Evolutionary conservation across 2,329 filamentous ascomycete genomes (phyloP).

Genomic region (Fonsecaea multimorphosa): DNA sequence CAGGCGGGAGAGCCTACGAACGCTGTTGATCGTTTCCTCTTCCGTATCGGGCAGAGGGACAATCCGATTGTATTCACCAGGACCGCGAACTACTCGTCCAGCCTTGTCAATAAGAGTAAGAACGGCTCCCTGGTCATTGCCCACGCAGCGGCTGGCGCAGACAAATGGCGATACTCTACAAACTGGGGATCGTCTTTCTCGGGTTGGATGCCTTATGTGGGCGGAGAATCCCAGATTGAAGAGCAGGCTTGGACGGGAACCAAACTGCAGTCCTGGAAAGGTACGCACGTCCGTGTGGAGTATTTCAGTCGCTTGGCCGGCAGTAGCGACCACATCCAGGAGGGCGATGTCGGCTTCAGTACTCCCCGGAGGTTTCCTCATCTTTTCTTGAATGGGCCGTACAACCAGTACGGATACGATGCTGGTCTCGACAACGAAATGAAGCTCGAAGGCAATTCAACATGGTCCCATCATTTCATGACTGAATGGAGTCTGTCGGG

Average conservation of each 20-base stretch:
- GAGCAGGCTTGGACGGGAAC: constrained; percentile 65
- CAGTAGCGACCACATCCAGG: constrained; percentile 65
- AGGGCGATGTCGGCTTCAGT: constrained; percentile 60
- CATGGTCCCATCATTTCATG: constrained; percentile 67
- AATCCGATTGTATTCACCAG: constrained; percentile 66
- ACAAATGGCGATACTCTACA: constrained; percentile 67
- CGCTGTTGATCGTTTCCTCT: constrained; percentile 65
- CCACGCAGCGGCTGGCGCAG: constrained; percentile 67
- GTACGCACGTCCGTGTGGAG: constrained; percentile 67
- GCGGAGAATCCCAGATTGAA: constrained; percentile 57
- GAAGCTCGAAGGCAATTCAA: constrained; percentile 55
- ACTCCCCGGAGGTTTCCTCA: constrained; percentile 63
- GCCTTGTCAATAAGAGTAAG: constrained; percentile 54
- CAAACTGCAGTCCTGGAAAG: constrained; percentile 63
- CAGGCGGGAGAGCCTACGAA: constrained; percentile 53
- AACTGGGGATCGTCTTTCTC: constrained; percentile 67
- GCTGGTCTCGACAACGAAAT: constrained; percentile 63
- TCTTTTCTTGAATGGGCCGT: constrained; percentile 66
- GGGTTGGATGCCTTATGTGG: constrained; percentile 63
- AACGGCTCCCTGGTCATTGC: constrained; percentile 55
- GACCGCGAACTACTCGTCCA: constrained; percentile 64
- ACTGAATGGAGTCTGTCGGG: constrained; percentile 62
- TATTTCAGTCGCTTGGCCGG: constrained; percentile 67
- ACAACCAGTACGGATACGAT: constrained; percentile 70
- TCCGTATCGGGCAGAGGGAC: constrained; percentile 63